Conservation (phyloP, 257 asterid species). For the Solanum rostratum region DNA sequence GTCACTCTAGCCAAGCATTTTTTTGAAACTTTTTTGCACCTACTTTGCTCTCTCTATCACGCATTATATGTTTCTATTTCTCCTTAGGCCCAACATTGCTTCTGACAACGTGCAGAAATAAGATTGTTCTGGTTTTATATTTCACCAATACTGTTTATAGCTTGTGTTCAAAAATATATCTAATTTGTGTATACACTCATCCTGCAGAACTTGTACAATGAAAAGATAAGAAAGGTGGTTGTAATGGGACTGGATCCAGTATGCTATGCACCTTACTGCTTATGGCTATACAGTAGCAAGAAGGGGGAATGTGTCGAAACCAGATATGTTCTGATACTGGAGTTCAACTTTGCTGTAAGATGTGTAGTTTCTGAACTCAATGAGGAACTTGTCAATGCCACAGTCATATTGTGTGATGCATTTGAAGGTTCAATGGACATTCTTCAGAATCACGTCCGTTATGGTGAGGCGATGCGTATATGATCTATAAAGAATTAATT, state of each 20-base stretch:
- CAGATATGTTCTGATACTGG: no score
- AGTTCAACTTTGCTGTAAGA: conserved; percentile 67
- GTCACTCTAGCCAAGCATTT: no score
- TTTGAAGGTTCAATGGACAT: conserved; percentile 81
- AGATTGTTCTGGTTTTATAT: not conserved
- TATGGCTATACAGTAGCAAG: conserved; percentile 41
- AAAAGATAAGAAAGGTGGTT: conserved; percentile 66
- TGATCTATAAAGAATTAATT: not conserved
- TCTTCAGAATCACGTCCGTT: conserved; percentile 43
- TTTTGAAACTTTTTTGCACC: no score
- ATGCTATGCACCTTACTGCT: conserved; percentile 74
- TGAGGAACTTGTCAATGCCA: conserved; percentile 40
- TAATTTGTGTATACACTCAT: no score
- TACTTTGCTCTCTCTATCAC: not conserved
- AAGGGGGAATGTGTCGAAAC: conserved; percentile 48
- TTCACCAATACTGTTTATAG: not conserved
- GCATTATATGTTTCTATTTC: not conserved
- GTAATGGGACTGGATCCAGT: conserved; percentile 87
- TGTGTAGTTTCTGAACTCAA: conserved; percentile 52
- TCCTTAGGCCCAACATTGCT: not conserved
- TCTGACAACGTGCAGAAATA: not conserved
- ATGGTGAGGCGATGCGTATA: conserved; percentile 41
- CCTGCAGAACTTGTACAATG: conserved; percentile 61
- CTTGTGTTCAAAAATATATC: not conserved
- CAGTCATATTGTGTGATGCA: conserved; percentile 67